Evolutionary conservation across 2,329 filamentous ascomycete species (phyloP), one percentile per base, ranked within the genome.

Genomic region (Colletotrichum sp.): DNA sequence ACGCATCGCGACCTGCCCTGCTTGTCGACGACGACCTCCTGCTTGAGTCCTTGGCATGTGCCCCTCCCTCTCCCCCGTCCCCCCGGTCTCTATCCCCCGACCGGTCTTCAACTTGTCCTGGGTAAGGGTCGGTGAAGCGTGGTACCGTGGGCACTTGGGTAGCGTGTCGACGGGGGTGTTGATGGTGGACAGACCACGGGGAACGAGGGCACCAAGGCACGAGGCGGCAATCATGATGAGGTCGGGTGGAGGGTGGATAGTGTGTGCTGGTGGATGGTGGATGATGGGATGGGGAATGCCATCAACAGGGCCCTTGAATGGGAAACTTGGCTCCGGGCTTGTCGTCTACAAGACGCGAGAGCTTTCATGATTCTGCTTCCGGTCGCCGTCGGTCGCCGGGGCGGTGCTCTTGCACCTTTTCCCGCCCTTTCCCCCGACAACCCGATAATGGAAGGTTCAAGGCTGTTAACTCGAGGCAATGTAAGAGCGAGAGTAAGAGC

Each of bases 351-450:
- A 27, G 25, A 19, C 29, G 13, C 27, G 29, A 62, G 52, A 75
- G 34, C 34, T 22, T 65, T 39, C 34, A 36, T 36, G 34, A 36
- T 66, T 32, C 62, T 49, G 19, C 19, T 49, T 49, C 39, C 39
- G 39, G 39, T 49, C 39, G 39, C 39, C 72, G 71, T 62, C 55
- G 36, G 63, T 39, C 68, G 30, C 62, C 69, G 72, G 63, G 72
- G 52, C 72, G 30, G 69, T 72, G 36, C 62, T n/a, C 19, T 27
- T 72, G 6, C 27, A 29, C 29, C 34, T 22, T 59, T 27, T 19
- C 39, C 73, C 69, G 70, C 64, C n/a, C 44, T 27, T 76, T 76
- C 27, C 44, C 49, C 73, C 69, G 73, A 69, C 64, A 32, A 59
- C 64, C 73, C 73, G 73, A 73, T 30, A 36, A 61, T 30, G 12